phyloP scores from a whole-genome alignment of 306 rosid genomes.

The Pterocarpus macrocarpus region DNA sequence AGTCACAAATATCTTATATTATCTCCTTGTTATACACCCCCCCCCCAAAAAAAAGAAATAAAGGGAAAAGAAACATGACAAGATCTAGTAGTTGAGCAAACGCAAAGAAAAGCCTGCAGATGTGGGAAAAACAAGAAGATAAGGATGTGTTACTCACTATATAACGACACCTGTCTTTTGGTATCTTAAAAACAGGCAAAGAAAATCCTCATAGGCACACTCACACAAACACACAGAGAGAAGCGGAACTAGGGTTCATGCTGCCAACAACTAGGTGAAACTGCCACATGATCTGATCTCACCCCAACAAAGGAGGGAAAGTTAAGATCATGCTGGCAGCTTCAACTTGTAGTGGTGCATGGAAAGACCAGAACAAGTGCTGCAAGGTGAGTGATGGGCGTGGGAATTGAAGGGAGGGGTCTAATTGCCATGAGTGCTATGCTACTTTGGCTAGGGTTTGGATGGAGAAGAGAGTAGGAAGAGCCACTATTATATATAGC shows the following conservation, averaged over 20 bases:
- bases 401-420: conserved; percentile 27
- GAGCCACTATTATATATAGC: conserved; percentile 64
- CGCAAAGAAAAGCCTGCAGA: conserved; percentile 10
- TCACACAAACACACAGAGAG: background rate
- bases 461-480: conserved; percentile 59
- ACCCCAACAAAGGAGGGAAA: conserved; percentile 60
- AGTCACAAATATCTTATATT: background rate
- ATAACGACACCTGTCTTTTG: background rate
- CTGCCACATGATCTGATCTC: conserved; percentile 99
- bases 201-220: conserved; percentile 6
- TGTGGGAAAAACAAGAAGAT: conserved; percentile 17
- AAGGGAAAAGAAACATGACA: background rate
- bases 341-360: conserved; percentile 82
- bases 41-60: background rate
- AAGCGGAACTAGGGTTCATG: conserved; percentile 55
- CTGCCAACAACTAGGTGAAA: conserved; percentile 88
- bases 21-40: background rate
- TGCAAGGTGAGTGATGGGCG: background rate
- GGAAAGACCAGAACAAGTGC: background rate
- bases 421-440: background rate
- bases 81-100: background rate
- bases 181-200: background rate
- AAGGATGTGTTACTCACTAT: conserved; percentile 18
- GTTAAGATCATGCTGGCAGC: conserved; percentile 99
- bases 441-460: conserved; percentile 70